Evolutionary conservation across 208 protist species (phyloP), one percentile per base, ranked within the genome.

Genomic region (Vickermania spadyakhi): DNA sequence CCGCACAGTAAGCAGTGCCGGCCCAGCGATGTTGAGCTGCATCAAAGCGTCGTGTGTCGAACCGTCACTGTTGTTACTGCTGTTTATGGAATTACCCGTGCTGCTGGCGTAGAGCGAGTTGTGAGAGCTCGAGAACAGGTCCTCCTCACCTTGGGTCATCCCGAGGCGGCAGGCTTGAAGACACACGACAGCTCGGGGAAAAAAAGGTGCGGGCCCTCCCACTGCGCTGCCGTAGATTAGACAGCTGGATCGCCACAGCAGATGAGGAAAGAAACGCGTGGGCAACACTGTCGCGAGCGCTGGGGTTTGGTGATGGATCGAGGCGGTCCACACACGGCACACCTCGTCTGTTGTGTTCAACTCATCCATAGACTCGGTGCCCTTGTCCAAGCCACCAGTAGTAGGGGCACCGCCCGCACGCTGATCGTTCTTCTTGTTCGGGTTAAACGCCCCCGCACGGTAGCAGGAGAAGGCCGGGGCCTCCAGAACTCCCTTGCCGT

Each of bases 401-500:
- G n/a, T n/a, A n/a, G n/a, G n/a, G n/a, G n/a, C n/a, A n/a, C n/a
- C n/a, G n/a, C n/a, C n/a, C n/a, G n/a, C n/a, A n/a, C 36, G 36
- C 36, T 45, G 36, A 18, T n/a, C 36, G 36, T 45, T 45, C 18
- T 7, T 18, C 36, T 45, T 45, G 7, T 45, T 45, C 18, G 36
- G 36, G 36, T 45, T n/a, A 18, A 45, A 45, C 11, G 36, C 36
- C 7, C 36, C 36, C 18, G 7, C 36, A 7, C 36, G 36, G 36
- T 45, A 45, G 36, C 36, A 45, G 11, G 36, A n/a, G 36, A 45
- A 45, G 36, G 36, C 11, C 0, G 60, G 65, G 36, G 84, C 66
- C 18, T 50, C 60, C 42, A 92, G 59, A 54, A 92, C 57, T 13
- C 81, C 85, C 55, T 77, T 80, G 28, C 85, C 85, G 62, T 92